Conservation (phyloP, 2,329 filamentous ascomycete genomes). For the Periconia sp. region DNA sequence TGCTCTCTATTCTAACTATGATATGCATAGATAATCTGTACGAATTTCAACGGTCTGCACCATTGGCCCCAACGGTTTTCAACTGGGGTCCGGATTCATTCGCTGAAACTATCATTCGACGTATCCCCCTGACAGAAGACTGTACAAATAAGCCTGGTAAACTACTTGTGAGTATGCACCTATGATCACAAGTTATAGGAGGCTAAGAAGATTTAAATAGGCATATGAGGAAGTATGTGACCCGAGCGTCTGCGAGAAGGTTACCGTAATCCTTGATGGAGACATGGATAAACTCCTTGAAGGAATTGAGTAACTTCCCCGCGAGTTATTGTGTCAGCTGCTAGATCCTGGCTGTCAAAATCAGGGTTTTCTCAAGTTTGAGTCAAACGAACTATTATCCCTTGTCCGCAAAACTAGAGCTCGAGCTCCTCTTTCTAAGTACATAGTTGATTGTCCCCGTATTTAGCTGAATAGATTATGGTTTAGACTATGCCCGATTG, state of each 20-base stretch:
- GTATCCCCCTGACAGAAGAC: not conserved
- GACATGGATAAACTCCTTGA: not conserved
- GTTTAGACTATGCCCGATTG: too few species aligned
- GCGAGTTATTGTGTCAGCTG: too few species aligned
- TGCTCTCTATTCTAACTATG: not conserved
- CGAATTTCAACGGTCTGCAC: not conserved
- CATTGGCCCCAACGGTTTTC: not conserved
- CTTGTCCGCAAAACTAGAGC: too few species aligned
- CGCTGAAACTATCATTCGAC: not conserved
- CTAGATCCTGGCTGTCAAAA: too few species aligned
- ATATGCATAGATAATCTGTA: not conserved
- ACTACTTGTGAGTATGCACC: not conserved
- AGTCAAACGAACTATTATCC: too few species aligned
- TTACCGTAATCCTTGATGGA: not conserved
- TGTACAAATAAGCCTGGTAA: not conserved
- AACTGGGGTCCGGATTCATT: constrained; percentile 1
- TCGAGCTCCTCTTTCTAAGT: too few species aligned
- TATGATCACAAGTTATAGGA: not conserved
- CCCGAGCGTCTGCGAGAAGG: not conserved
- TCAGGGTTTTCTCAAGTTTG: too few species aligned
- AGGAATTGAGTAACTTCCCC: not conserved
- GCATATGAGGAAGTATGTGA: not conserved
- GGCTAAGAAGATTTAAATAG: not conserved
- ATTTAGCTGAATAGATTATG: too few species aligned
- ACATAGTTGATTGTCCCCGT: too few species aligned